Base-by-base conservation (phyloP, 768 basidiomycete genomes). In the Lactarius indigo region DNA sequence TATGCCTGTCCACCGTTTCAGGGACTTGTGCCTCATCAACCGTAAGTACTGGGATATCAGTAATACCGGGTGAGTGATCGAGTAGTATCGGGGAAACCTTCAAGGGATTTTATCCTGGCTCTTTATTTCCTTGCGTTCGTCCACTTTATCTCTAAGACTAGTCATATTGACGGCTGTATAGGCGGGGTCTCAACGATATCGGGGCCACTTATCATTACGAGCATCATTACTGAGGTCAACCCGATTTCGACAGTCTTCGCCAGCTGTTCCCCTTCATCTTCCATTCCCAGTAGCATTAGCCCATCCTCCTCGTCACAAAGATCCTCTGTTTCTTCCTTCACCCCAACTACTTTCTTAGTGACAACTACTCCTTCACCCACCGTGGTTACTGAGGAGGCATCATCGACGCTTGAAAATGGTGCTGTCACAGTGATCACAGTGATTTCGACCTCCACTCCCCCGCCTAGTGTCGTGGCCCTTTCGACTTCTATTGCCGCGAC, bases 211-310 rank as follows among this genome's bases (percentile, higher is more conserved):
- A 47, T 66, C 33, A 33, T 69, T 15, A 68, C 68, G 9, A 59
- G 31, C 47, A 62, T 66, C n/a, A 31, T 70, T 23, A 64, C 59
- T 1, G 47, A 69, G 3, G 59, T 59, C 28, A 33, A 65, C 54
- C 70, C 70, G 10, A 69, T 59, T 9, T 37, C 54, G 52, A 71
- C 70, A 1, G 63, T 64, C 35, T 71, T 61, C 41, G 65, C 65
- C 2, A 69, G 68, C 41, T 71, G 70, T 52, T 28, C 57, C 2
- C 13, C 50, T 35, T 5, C 23, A 18, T 28, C 35, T 23, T 15
- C 52, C 37, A 9, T 23, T 31, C 28, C 59, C 26, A 47, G 37
- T 41, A 50, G 7, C 44, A 44, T 8, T 50, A 30, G 44, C n/a
- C 30, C 35, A 30, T 26, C 42, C 1, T 26, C 42, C 2, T n/a